Percentiles rank a stretch among this genome's conserved stretches.
Evolutionary conservation across 371 early-diverging fungal genomes (phyloP).

Genomic region (Circinella minor): DNA sequence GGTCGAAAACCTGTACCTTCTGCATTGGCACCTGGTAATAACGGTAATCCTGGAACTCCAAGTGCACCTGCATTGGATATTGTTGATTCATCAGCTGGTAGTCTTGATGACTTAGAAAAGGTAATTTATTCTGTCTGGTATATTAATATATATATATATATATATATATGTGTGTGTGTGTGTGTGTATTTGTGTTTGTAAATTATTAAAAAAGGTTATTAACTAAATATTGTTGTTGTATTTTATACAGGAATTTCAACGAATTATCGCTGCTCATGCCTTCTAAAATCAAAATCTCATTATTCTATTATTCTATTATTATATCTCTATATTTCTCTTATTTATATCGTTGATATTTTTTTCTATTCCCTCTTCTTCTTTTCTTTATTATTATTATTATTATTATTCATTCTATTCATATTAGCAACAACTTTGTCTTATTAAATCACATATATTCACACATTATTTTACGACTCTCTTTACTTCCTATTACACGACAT

Average conservation of each 20-base stretch:
- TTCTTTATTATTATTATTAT: neutral
- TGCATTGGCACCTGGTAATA: neutral
- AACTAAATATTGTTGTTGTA: no score
- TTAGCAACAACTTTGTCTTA: neutral
- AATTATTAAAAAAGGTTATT: no score
- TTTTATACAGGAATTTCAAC: conserved; percentile 36
- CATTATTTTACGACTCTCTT: neutral
- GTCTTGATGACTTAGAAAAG: conserved; percentile 44
- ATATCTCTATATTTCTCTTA: neutral
- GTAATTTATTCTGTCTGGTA: conserved; percentile 15
- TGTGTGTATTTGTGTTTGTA: no score
- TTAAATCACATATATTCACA: neutral
- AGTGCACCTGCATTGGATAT: conserved; percentile 20
- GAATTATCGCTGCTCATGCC: conserved; percentile 39
- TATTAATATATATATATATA: no score
- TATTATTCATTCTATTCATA: no score
- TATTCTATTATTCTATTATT: neutral
- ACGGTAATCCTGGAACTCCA: neutral
- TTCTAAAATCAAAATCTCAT: conserved; percentile 12
- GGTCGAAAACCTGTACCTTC: conserved; percentile 8
- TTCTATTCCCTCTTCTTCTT: neutral
- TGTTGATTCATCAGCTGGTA: conserved; percentile 19
- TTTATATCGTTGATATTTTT: no score
- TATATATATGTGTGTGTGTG: no score
- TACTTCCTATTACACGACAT: neutral